Conservation (phyloP, 306 rosid species). For the Potentilla sterilis region DNA sequence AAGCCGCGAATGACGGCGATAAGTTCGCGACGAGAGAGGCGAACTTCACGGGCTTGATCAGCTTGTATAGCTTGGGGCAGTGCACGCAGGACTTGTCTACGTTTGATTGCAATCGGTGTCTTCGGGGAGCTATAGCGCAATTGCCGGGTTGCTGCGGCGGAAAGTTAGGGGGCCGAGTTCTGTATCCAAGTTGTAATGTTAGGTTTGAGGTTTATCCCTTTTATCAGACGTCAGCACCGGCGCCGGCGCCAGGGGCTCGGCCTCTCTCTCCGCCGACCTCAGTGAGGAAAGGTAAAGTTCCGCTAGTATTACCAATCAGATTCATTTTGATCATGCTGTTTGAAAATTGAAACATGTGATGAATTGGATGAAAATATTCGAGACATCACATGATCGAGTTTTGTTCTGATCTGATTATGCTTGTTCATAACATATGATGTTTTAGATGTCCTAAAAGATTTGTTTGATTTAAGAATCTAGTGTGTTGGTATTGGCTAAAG, state of each 20-base stretch:
- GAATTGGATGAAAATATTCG: too few relatives aligned
- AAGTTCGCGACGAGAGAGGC: constrained; percentile 14
- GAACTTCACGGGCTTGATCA: not conserved
- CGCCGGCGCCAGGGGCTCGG: not conserved
- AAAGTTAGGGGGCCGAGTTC: not conserved
- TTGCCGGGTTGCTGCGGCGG: too few relatives aligned
- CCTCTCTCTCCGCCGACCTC: not conserved
- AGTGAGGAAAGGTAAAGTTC: not conserved
- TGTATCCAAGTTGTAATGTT: constrained; percentile 23
- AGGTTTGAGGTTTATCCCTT: not conserved
- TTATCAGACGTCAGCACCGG: not conserved
- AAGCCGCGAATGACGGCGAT: not conserved
- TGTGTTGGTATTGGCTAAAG: not conserved
- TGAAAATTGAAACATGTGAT: too few relatives aligned
- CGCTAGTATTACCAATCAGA: not conserved
- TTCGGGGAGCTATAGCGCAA: not conserved
- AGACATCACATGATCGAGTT: not conserved
- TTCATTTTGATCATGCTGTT: not conserved
- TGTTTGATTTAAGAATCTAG: not conserved
- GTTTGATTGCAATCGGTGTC: constrained; percentile 5
- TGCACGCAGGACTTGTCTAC: constrained; percentile 30
- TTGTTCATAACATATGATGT: too few relatives aligned
- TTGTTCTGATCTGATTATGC: too few relatives aligned
- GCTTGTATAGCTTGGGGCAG: constrained; percentile 23
- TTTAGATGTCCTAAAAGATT: not conserved